Evolutionary conservation across 192 early-diverging fungal genomes (phyloP).

Genomic region (Irineochytrium annulatum): DNA sequence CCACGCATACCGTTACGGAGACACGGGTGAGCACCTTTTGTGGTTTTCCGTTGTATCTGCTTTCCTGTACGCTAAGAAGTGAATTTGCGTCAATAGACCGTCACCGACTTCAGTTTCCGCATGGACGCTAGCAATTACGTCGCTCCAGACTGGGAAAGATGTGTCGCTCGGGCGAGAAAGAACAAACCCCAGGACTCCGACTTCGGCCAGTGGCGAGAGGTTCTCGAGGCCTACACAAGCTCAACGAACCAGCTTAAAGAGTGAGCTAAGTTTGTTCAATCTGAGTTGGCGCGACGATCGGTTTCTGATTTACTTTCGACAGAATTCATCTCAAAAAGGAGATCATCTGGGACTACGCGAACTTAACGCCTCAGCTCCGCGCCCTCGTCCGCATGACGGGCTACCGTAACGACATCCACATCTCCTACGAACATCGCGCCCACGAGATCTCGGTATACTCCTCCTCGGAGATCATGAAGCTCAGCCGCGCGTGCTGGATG

Average conservation of each 20-base stretch:
- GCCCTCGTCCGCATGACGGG: constrained; percentile 31
- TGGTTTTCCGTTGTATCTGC: not conserved
- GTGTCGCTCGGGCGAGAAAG: constrained; percentile 28
- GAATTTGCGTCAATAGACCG: too few relatives aligned
- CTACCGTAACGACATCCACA: constrained; percentile 26
- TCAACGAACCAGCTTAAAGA: constrained; percentile 34
- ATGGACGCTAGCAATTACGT: constrained; percentile 31
- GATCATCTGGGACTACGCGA: constrained; percentile 39
- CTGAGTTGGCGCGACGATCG: not conserved
- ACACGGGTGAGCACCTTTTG: constrained; percentile 24
- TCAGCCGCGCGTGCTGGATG: constrained; percentile 15
- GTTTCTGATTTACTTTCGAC: not conserved
- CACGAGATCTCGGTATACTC: constrained; percentile 27
- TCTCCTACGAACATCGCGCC: constrained; percentile 29
- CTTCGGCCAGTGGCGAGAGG: constrained; percentile 5
- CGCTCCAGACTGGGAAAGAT: constrained; percentile 18
- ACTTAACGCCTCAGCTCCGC: constrained; percentile 19
- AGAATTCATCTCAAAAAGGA: constrained; percentile 36
- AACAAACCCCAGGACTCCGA: constrained; percentile 9
- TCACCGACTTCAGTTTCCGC: constrained; percentile 12
- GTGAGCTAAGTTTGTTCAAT: not conserved
- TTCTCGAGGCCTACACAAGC: constrained; percentile 13
- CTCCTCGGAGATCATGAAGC: constrained; percentile 19
- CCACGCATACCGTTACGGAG: constrained; percentile 13
- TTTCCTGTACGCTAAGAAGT: too few relatives aligned